Conservation (phyloP, 2,329 filamentous ascomycete genomes). For the Huntiella omanensis region DNA sequence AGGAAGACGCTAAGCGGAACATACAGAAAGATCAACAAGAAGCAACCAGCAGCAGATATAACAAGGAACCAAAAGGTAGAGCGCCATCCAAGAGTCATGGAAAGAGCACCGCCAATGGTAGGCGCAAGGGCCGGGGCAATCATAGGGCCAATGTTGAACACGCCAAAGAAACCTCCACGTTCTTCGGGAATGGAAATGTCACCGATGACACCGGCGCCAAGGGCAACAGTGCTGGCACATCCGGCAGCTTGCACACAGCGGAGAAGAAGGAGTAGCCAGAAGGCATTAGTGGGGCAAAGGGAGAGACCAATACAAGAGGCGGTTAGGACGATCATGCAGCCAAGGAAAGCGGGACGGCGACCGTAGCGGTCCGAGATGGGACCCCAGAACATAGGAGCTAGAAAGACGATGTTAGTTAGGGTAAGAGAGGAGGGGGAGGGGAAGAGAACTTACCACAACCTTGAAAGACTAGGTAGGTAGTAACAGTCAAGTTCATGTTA, state of each 20-base stretch:
- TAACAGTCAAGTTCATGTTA: slow-evolving; percentile 18
- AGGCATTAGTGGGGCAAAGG: slow-evolving; percentile 17
- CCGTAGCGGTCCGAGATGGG: slow-evolving; percentile 19
- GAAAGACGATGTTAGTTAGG: not conserved
- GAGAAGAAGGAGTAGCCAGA: slow-evolving; percentile 18
- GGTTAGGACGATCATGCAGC: slow-evolving; percentile 17
- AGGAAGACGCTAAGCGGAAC: not conserved
- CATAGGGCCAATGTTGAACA: slow-evolving; percentile 20
- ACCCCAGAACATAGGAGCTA: slow-evolving; percentile 20
- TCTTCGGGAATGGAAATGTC: slow-evolving; percentile 18
- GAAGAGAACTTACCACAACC: slow-evolving; percentile 13
- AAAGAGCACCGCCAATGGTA: slow-evolving; percentile 29
- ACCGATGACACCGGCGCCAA: slow-evolving; percentile 19
- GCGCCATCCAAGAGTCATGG: slow-evolving; percentile 29
- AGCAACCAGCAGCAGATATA: slow-evolving; percentile 23
- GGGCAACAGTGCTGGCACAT: slow-evolving; percentile 19
- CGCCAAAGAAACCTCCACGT: slow-evolving; percentile 18
- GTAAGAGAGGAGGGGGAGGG: not conserved
- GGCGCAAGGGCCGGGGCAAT: slow-evolving; percentile 29
- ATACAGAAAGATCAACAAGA: slow-evolving; percentile 18
- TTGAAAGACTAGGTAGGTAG: slow-evolving; percentile 18
- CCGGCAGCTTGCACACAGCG: slow-evolving; percentile 18
- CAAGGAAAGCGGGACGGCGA: slow-evolving; percentile 16
- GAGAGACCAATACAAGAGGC: slow-evolving; percentile 19
- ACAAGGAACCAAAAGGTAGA: slow-evolving; percentile 35